Evolutionary conservation across 1,284 basidiomycete genomes (phyloP).

Genomic region (Ganoderma multipileum): DNA sequence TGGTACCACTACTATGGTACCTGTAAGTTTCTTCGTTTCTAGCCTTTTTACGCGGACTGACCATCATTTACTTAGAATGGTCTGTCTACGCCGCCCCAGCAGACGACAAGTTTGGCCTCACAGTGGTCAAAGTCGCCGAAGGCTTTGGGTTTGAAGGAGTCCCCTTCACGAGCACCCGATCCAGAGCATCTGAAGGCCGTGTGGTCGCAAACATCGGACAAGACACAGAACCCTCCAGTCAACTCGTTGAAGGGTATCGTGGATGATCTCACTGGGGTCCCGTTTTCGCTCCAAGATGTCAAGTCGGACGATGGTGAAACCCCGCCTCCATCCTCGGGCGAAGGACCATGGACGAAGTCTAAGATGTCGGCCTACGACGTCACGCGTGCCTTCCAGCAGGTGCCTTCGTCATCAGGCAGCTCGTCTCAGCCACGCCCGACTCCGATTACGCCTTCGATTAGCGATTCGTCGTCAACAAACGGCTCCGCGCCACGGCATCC

Average conservation of each 20-base stretch:
- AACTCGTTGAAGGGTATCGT: conserved; percentile 82
- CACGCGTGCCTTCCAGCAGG: conserved; percentile 83
- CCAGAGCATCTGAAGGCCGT: conserved; percentile 82
- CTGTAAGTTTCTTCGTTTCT: conserved; percentile 7
- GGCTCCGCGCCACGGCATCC: conserved; percentile 41
- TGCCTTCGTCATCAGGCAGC: conserved; percentile 60
- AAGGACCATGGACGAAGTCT: conserved; percentile 66
- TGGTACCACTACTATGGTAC: background rate
- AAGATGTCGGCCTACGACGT: conserved; percentile 83
- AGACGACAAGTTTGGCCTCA: conserved; percentile 37
- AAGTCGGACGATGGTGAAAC: conserved; percentile 84
- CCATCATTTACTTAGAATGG: conserved; percentile 14
- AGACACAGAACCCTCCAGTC: conserved; percentile 64
- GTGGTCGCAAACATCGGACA: conserved; percentile 81
- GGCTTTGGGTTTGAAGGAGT: conserved; percentile 66
- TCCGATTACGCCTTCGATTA: conserved; percentile 39
- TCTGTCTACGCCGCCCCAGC: conserved; percentile 58
- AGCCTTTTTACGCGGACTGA: background rate
- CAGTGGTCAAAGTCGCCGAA: conserved; percentile 73
- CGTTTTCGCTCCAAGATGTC: conserved; percentile 80
- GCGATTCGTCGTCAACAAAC: conserved; percentile 46
- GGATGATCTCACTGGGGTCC: conserved; percentile 77
- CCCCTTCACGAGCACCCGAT: conserved; percentile 69
- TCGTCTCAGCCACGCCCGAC: conserved; percentile 56
- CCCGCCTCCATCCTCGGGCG: conserved; percentile 67